Percentiles rank a stretch among this genome's conserved stretches.
Conservation (phyloP, 2,329 filamentous ascomycete species). For the Neospermospora avenae region DNA sequence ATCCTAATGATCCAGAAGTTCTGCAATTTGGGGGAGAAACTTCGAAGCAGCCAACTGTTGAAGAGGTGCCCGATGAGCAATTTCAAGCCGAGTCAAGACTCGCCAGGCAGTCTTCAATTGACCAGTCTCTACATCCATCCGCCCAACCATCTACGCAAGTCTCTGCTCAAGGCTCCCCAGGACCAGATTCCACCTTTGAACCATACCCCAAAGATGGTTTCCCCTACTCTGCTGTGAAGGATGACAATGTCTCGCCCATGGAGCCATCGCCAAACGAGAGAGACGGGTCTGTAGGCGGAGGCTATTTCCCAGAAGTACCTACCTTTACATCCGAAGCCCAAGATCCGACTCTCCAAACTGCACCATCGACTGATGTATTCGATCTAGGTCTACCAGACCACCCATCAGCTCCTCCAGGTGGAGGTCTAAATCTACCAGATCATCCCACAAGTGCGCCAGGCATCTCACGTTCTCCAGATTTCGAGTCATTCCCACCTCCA, state of each 20-base stretch:
- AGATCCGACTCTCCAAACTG: slow-evolving; percentile 28
- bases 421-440: slow-evolving; percentile 32
- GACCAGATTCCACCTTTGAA: slow-evolving; percentile 32
- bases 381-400: slow-evolving; percentile 30
- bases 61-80: slow-evolving; percentile 57
- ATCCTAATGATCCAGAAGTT: slow-evolving; percentile 63
- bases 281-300: slow-evolving; percentile 50
- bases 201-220: slow-evolving; percentile 34
- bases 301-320: slow-evolving; percentile 54
- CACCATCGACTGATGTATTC: slow-evolving; percentile 23
- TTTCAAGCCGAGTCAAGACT: slow-evolving; percentile 43
- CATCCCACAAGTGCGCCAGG: slow-evolving; percentile 36
- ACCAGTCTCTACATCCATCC: slow-evolving; percentile 47
- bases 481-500: slow-evolving; percentile 32
- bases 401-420: slow-evolving; percentile 27
- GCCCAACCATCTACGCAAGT: slow-evolving; percentile 23
- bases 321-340: slow-evolving; percentile 31
- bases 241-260: slow-evolving; percentile 49
- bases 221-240: slow-evolving; percentile 33
- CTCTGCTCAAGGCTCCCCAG: slow-evolving; percentile 30
- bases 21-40: slow-evolving; percentile 48
- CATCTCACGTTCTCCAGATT: slow-evolving; percentile 23
- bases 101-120: slow-evolving; percentile 45
- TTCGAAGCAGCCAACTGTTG: slow-evolving; percentile 44
- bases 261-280: slow-evolving; percentile 43